Evolutionary conservation across 345 rosid species (phyloP).

Genomic region (Laguncularia racemosa): DNA sequence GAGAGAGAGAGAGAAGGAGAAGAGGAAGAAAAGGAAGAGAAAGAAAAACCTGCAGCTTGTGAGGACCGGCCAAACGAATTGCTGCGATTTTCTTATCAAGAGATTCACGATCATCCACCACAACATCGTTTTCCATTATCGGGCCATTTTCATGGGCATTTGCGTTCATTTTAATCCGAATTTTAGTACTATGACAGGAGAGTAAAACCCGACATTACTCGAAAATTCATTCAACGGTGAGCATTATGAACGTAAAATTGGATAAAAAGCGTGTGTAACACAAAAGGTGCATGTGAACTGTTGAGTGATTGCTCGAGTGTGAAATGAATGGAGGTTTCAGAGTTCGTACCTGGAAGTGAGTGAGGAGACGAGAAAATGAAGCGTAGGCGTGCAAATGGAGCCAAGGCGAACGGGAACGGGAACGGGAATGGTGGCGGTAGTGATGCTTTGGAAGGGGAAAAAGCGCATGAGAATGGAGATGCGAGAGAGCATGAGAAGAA

Average conservation of each 20-base stretch:
- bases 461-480: constrained; percentile 1
- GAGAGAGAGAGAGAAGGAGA: too few species aligned
- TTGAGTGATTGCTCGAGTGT: too few species aligned
- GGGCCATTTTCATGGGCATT: constrained; percentile 18
- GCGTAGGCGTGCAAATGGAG: neutral
- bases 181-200: neutral
- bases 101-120: constrained; percentile 30
- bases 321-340: too few species aligned
- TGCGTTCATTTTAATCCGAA: constrained; percentile 19
- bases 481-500: neutral
- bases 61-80: constrained; percentile 56
- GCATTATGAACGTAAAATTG: too few species aligned
- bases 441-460: neutral
- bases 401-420: neutral
- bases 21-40: too few species aligned
- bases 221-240: neutral
- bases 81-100: constrained; percentile 41
- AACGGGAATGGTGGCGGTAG: neutral
- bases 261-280: too few species aligned
- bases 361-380: neutral
- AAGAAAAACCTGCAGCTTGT: constrained; percentile 65
- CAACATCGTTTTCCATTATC: constrained; percentile 21
- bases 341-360: constrained; percentile 3
- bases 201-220: constrained; percentile 8
- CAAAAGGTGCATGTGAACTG: too few species aligned